These are phyloP conservation scores for Cordia subcordata DNA, from an alignment of 257 asterid genomes.

Conservation along the genomic window DNA sequence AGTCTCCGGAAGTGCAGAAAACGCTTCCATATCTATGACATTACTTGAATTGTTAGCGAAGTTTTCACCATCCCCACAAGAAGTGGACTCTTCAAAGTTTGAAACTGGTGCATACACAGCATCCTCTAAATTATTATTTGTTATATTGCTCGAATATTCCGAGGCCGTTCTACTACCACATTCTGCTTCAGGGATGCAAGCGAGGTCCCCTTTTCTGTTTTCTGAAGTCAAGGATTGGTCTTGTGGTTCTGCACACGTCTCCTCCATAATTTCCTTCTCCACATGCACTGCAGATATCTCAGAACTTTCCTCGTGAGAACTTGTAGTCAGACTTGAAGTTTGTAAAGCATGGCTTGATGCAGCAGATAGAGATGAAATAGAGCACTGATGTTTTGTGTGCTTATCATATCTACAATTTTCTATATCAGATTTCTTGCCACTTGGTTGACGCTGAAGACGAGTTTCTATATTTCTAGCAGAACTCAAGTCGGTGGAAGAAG, in stretches of 20 bases:
- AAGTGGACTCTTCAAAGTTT: constrained; percentile 37
- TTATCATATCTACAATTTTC: constrained; percentile 56
- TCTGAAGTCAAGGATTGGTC: constrained; percentile 39
- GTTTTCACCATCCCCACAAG: constrained; percentile 31
- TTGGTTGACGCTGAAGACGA: constrained; percentile 52
- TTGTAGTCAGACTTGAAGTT: constrained; percentile 39
- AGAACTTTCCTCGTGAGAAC: constrained; percentile 45
- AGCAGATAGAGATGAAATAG: constrained; percentile 74
- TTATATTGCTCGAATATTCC: constrained; percentile 33
- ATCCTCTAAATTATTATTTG: constrained; percentile 32
- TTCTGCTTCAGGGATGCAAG: constrained; percentile 40
- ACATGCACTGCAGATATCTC: constrained; percentile 31
- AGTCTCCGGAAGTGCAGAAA: neutral
- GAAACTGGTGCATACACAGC: constrained; percentile 22
- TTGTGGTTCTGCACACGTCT: constrained; percentile 27
- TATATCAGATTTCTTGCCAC: constrained; percentile 59
- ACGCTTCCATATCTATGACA: too few species aligned
- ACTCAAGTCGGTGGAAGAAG: constrained; percentile 84
- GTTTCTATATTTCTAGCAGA: constrained; percentile 50
- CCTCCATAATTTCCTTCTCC: constrained; percentile 33
- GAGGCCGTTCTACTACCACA: constrained; percentile 27
- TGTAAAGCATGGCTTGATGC: constrained; percentile 54
- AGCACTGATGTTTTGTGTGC: constrained; percentile 55
- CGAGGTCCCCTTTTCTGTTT: constrained; percentile 40
- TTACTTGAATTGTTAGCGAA: constrained; percentile 15